Evolutionary conservation across 352 stramenopile genomes (phyloP), one percentile per base, ranked within the genome.

Genomic region (Aphanomyces cochlioides): DNA sequence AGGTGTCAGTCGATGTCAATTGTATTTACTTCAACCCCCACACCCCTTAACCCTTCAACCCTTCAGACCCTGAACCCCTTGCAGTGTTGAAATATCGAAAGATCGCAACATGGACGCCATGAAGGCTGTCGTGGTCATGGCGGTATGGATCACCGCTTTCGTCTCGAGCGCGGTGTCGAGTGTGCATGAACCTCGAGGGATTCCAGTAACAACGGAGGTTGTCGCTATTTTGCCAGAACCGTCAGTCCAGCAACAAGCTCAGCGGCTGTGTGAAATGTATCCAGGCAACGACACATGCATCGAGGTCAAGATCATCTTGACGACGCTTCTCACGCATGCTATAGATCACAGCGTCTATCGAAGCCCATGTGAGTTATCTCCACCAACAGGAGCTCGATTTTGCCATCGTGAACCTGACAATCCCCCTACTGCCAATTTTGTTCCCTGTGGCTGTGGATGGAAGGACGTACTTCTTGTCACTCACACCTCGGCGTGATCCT

Each of bases 391-490:
- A 41, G 12, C 5, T 61, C 19, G 54, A 61, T 17, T 61, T 61
- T 61, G 0, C 54, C n/a, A 41, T 61, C 54, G 54, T 61, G 17
- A 61, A 61, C 34, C 34, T 61, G 12, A 61, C 54, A 37, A 61
- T 61, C 21, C 54, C 54, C 34, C 5, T 10, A 1, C 5, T 37
- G 15, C 39, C 19, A 12, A 15, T 61, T 19, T 12, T 40, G 15
- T 61, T 37, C 10, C 5, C 19, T 2, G 5, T 61, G 12, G 54
- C 10, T 12, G 10, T 61, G 5, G 54, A 61, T 37, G 54, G 54
- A 7, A 12, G n/a, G 8, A 0, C 15, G 1, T 37, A 61, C 37
- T 39, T 12, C 54, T 19, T 61, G 17, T 12, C n/a, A n/a, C 34
- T 61, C 10, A 28, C 17, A 6, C 13, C 28, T 28, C 15, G 5